phyloP scores from a whole-genome alignment of 441 rosid species.

The Flueggea neowawraea region DNA sequence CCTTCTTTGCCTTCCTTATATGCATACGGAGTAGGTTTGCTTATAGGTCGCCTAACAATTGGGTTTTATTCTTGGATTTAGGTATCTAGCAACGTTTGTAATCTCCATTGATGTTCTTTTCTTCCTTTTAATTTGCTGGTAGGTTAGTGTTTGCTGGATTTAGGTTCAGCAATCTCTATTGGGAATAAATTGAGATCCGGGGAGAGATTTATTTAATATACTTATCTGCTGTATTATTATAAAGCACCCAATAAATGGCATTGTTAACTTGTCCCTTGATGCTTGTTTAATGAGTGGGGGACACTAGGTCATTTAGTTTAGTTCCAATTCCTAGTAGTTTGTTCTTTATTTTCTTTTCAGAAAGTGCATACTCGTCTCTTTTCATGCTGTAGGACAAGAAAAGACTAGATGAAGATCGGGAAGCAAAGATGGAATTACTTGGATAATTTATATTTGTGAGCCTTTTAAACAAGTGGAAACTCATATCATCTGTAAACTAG shows the following conservation, averaged over 20 bases:
- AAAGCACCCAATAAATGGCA: no score
- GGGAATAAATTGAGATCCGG: no score
- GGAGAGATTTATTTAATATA: no score
- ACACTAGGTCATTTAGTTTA: no score
- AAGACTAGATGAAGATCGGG: no score
- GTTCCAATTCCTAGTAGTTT: no score
- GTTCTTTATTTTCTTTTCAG: conserved; percentile 16
- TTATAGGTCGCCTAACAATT: background rate
- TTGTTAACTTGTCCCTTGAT: no score
- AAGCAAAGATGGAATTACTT: conserved; percentile 44
- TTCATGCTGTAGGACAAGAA: conserved; percentile 58
- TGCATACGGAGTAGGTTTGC: background rate
- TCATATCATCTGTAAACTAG: conserved; percentile 19
- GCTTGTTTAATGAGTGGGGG: no score
- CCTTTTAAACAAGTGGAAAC: conserved; percentile 14
- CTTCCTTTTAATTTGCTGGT: conserved; percentile 24
- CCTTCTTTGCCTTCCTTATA: background rate
- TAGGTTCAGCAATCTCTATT: background rate
- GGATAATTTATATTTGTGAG: conserved; percentile 23
- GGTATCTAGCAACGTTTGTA: conserved; percentile 32
- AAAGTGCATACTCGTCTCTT: conserved; percentile 36
- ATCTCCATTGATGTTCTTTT: conserved; percentile 22
- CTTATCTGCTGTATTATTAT: no score
- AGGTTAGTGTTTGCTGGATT: conserved; percentile 17
- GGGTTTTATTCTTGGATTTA: conserved; percentile 23